Evolutionary conservation across 2,329 filamentous ascomycete species (phyloP).

Genomic region (Neophaeococcomyces mojaviensis): DNA sequence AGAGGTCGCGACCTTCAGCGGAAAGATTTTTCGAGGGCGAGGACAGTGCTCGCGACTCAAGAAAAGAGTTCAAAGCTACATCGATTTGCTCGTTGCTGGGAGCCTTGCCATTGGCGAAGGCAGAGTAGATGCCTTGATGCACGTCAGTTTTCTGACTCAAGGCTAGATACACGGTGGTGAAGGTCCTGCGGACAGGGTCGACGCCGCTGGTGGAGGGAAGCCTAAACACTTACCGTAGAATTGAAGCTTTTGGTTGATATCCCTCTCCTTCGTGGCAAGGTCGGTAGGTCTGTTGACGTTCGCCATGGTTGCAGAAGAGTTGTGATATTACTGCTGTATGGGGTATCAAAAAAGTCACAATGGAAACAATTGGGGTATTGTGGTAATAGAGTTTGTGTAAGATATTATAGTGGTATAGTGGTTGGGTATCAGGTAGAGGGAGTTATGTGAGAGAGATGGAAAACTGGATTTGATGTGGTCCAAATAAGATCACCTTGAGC

Average conservation of each 20-base stretch:
- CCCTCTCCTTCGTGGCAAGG: constrained; percentile 67
- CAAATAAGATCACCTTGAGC: constrained; percentile 1
- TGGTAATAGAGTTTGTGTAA: not conserved
- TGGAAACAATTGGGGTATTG: constrained; percentile 1
- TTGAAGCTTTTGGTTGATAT: constrained; percentile 86
- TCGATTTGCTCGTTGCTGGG: constrained; percentile 96
- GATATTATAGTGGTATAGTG: not conserved
- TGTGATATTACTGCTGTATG: not conserved
- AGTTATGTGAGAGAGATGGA: constrained; percentile 1
- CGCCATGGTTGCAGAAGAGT: constrained; percentile 4
- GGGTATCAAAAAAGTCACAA: constrained; percentile 3
- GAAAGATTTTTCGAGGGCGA: constrained; percentile 72
- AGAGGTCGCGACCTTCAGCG: constrained; percentile 68
- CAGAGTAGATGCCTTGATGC: constrained; percentile 35
- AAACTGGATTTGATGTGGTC: not conserved
- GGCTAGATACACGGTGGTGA: too few species aligned
- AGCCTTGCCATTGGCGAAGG: constrained; percentile 81
- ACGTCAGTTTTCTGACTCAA: too few species aligned
- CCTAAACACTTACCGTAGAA: constrained; percentile 66
- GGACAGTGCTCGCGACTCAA: constrained; percentile 62
- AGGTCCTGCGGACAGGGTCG: too few species aligned
- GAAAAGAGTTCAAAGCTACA: constrained; percentile 81
- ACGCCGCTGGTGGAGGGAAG: constrained; percentile 31
- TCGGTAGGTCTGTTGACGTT: constrained; percentile 67
- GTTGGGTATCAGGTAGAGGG: not conserved